Base-by-base conservation (phyloP, 148 eudicot species). In the Bassia scoparia region DNA sequence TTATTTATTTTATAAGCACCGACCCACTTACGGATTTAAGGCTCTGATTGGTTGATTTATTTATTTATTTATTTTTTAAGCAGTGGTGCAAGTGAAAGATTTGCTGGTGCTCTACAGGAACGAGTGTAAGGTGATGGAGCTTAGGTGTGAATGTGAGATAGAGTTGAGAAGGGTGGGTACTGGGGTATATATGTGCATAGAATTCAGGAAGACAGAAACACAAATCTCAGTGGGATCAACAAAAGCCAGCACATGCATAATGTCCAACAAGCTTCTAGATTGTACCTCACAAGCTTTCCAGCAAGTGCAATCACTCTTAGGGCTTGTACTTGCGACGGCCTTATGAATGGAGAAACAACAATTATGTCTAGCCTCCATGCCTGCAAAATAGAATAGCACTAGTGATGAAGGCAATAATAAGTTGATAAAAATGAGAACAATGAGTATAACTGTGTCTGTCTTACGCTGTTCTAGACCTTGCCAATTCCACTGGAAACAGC, bases 281-380 rank as follows among this genome's bases (percentile, higher is more conserved):
- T 16, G 43, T 67, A 94, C 98, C 97, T 91, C 86, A 48, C 75
- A 77, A 70, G 83, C 84, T 65, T 80, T 61, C 72, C 90, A 68
- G 88, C 85, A 64, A 85, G 80, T 53, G 83, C 78, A 61, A 67
- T 94, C 91, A 74, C 79, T 76, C 77, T 71, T 74, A 15, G 88
- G 82, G 76, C 81, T 88, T 78, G 76, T 81, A 13, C 89, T 78
- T 5, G 78, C 71, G 33, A 91, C 77, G 58, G 88, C 93, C 78
- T 78, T 87, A 69, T 74, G 74, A 71, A 89, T 81, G 66, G 97
- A 88, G 77, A 80, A 81, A 71, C 98, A 94, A 79, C 93, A 89
- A 38, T 83, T 85, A 73, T 91, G 79, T 74, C 93, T 84, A 75
- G 88, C 83, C 79, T 94, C 98, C 98, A 94, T 94, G 68, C 96